Evolutionary conservation across 306 rosid species (phyloP), one percentile per base, ranked within the genome.

Genomic region (Dryas octopetala): DNA sequence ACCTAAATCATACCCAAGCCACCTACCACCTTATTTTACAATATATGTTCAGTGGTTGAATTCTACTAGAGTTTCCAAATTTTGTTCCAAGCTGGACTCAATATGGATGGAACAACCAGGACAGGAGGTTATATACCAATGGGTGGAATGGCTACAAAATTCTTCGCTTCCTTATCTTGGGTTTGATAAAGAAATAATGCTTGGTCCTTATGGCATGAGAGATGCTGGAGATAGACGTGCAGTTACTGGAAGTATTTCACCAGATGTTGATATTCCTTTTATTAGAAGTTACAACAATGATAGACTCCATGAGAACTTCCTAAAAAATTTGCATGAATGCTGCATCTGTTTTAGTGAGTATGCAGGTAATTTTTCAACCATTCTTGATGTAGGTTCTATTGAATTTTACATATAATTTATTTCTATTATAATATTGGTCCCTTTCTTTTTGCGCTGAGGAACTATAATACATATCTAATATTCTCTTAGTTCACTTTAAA

Each of bases 91-190:
- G 82, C 82, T 94, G 86, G 97, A 91, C 83, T 82, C 86, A 11
- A 78, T 91, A 74, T 91, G 96, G 96, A 82, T 73, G 41, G 96
- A 91, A 71, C 91, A 88, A 74, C 70, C 52, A 23, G 96, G 96
- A 58, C 94, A 79, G 69, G 97, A 94, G 86, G 89, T 94, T 38
- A 81, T 94, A 54, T 94, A 94, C 90, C 87, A 80, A 44, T 94
- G 98, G 98, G 91, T 91, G 74, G 98, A 94, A 79, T 94, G 97
- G 96, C 76, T 94, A 70, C 91, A 80, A 23, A 66, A 78, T 64
- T 91, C 81, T 79, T 87, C 94, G 60, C 94, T 93, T 76, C 82
- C 89, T 38, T 79, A 83, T 85, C 85, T 93, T 76, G 89, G 83
- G 74, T 81, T 89, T 69, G 90, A 89, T 59, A 63, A 81, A 46